Conservation (phyloP, 208 protist genomes). For the Acanthamoeba royreba region DNA sequence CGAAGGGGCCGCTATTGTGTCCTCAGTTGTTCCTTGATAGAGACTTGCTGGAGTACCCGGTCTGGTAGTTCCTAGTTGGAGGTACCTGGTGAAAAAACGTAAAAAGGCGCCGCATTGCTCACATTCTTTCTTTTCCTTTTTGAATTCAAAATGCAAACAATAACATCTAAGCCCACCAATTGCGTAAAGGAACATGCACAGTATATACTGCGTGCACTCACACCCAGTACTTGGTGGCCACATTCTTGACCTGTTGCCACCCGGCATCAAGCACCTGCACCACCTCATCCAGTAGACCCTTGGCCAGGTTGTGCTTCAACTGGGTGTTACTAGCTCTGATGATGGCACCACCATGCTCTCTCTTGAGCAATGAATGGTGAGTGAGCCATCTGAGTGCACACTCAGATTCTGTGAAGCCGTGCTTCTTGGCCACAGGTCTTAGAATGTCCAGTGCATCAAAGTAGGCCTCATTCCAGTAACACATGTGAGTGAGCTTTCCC, state of each 20-base stretch:
- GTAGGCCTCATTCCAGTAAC: conserved; percentile 38
- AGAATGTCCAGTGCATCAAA: conserved; percentile 37
- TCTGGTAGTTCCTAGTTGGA: too few relatives aligned
- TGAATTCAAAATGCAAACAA: too few relatives aligned
- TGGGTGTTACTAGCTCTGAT: conserved; percentile 7
- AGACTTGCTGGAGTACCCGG: too few relatives aligned
- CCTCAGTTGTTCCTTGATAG: too few relatives aligned
- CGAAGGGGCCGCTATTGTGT: too few relatives aligned
- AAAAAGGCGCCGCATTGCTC: too few relatives aligned
- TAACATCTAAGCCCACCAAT: too few relatives aligned
- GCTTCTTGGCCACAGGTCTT: background rate
- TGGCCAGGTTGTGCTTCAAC: conserved; percentile 30
- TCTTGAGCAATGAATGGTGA: conserved; percentile 36
- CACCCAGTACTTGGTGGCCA: background rate
- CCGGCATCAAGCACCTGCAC: background rate
- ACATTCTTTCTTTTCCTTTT: too few relatives aligned
- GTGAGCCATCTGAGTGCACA: background rate
- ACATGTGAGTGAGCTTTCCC: background rate
- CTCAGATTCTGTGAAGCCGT: background rate
- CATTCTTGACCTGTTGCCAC: background rate
- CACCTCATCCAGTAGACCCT: background rate
- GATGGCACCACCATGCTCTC: background rate
- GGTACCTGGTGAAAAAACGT: too few relatives aligned
- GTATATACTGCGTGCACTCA: too few relatives aligned
- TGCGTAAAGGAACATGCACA: too few relatives aligned